These are phyloP conservation scores for Citrus unshiu DNA, from an alignment of 345 rosid species.

Conservation along the genomic window DNA sequence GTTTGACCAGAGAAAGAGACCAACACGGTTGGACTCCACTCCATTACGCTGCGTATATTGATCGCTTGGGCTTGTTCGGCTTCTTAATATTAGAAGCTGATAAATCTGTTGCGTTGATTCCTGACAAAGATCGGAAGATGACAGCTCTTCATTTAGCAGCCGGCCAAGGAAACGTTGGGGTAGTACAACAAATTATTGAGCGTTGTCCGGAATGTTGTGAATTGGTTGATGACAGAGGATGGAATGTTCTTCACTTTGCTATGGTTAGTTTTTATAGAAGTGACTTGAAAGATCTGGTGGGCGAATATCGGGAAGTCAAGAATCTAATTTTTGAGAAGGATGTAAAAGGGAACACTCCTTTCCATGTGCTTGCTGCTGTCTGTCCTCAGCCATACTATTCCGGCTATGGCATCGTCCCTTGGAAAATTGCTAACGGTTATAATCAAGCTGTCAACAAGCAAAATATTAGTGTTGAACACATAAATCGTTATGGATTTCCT, in stretches of 20 bases:
- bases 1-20: background rate
- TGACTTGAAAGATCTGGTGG: rapidly evolving
- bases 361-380: no score
- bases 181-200: rapidly evolving
- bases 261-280: background rate
- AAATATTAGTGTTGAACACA: background rate
- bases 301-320: rapidly evolving
- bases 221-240: no score
- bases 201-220: no score
- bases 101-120: background rate
- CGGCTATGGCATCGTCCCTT: no score
- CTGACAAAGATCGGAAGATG: background rate
- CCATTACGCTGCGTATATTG: no score
- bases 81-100: background rate
- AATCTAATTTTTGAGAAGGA: no score
- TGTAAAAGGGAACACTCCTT: no score
- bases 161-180: rapidly evolving
- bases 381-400: rapidly evolving
- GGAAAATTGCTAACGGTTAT: no score
- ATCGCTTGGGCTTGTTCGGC: no score
- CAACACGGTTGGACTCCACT: no score
- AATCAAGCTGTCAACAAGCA: background rate
- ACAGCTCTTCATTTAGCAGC: slow-evolving; percentile 1
- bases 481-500: no score
- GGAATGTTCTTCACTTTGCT: no score